Base-by-base conservation (phyloP, 148 eudicot species). In the Rhododendron molle region DNA sequence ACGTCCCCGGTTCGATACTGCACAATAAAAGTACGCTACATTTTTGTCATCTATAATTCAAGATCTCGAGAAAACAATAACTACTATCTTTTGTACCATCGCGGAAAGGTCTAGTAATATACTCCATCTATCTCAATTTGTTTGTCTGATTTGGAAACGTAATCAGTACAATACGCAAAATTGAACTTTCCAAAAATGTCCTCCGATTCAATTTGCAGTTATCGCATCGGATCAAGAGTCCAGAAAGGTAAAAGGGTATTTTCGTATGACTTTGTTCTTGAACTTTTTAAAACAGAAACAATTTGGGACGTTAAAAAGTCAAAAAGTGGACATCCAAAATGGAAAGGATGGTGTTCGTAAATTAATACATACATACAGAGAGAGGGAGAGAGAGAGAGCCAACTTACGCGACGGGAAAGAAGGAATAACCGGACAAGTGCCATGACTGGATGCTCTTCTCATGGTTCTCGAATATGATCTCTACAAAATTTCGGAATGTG, bases 401-500 rank as follows among this genome's bases (percentile, higher is more conserved):
- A 9, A 69, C 89, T 84, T 88, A 88, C 85, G 86, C 92, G n/a
- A 90, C 90, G 7, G 90, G 81, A 49, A 88, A 90, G 88, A 90
- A 90, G n/a, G 89, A 76, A 50, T 87, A 90, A 30, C 92, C 92
- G 34, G 54, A 36, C 80, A 90, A 67, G 81, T 89, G 92, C 85
- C 85, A 90, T 28, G 90, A 67, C 83, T 90, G 90, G 52, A 89
- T 76, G 43, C 80, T 69, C 85, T 88, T 90, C 78, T 90, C 90
- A 2, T 69, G 84, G 81, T 90, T 90, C 88, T 90, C 90, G 8
- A 90, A 87, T 52, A 90, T 78, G 80, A 90, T 89, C 84, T 90
- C 92, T 0, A 90, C 81, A 43, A 88, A 88, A 18, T 83, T 78
- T 9, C 89, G 86, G 71, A 69, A 87, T 5, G 90, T 88, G 34